phyloP scores from a whole-genome alignment of 2,329 filamentous ascomycete genomes.

The Stenocarpella maydis region DNA sequence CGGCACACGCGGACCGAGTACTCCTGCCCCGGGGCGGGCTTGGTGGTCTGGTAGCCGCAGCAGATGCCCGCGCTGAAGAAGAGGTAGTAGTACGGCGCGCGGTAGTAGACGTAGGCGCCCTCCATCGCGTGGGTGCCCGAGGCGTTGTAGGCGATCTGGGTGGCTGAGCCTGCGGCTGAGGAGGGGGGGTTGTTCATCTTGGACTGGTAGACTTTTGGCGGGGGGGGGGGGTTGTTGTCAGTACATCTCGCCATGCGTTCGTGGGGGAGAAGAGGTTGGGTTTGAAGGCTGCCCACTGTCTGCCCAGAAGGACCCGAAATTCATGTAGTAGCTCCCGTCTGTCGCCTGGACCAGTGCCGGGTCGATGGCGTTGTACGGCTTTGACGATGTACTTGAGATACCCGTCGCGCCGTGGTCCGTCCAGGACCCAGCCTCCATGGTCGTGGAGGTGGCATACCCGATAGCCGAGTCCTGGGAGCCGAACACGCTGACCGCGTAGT shows the following conservation, averaged over 20 bases:
- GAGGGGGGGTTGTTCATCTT: slow-evolving; percentile 51
- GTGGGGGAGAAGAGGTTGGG: no score
- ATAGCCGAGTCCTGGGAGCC: slow-evolving; percentile 69
- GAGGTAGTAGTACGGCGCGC: slow-evolving; percentile 63
- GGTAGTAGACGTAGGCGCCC: slow-evolving; percentile 61
- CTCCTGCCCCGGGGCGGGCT: slow-evolving; percentile 62
- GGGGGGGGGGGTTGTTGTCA: no score
- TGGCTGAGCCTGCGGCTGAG: slow-evolving; percentile 40
- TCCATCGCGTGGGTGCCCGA: slow-evolving; percentile 59
- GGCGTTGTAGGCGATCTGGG: slow-evolving; percentile 62
- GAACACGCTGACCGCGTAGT: slow-evolving; percentile 71
- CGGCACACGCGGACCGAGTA: slow-evolving; percentile 71
- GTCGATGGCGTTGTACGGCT: slow-evolving; percentile 64
- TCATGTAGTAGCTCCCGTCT: slow-evolving; percentile 48
- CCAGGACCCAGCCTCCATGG: slow-evolving; percentile 52
- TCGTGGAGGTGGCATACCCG: slow-evolving; percentile 55
- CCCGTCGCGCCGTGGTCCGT: slow-evolving; percentile 60
- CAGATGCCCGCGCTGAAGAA: slow-evolving; percentile 68
- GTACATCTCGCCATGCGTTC: no score
- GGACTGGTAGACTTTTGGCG: slow-evolving; percentile 57
- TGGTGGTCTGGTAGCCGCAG: slow-evolving; percentile 61
- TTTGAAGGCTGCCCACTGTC: slow-evolving; percentile 43
- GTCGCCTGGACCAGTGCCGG: slow-evolving; percentile 52
- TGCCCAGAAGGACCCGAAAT: slow-evolving; percentile 70
- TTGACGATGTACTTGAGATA: slow-evolving; percentile 48